A percentile compares a stretch with the other conserved stretches of the same genome.
phyloP scores from a whole-genome alignment of 1,139 yeast genomes.

The Geotrichum restrictum region DNA sequence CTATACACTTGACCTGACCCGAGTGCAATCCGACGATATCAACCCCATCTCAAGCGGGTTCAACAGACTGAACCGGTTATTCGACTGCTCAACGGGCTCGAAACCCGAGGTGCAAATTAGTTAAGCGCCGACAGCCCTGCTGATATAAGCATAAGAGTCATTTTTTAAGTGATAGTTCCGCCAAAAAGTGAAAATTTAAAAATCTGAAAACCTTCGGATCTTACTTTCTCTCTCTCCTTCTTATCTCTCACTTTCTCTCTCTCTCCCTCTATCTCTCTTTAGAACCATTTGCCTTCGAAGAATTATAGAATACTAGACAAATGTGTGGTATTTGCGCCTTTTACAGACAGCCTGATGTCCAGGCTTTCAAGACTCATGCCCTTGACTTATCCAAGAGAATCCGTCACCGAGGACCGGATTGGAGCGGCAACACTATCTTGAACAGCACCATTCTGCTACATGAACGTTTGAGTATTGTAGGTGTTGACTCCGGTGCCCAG shows the following conservation, averaged over 20 bases:
- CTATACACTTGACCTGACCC: too few relatives aligned
- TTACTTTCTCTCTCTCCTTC: neutral
- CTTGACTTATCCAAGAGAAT: conserved; percentile 82
- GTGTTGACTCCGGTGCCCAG: conserved; percentile 95
- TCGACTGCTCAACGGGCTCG: too few relatives aligned
- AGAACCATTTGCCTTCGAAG: neutral
- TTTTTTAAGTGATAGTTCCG: neutral
- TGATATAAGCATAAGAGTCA: neutral
- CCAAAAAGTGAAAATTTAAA: conserved; percentile 3
- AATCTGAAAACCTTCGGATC: neutral
- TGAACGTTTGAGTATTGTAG: conserved; percentile 89
- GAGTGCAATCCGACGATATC: too few relatives aligned
- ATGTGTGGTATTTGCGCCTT: conserved; percentile 99
- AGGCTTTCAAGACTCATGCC: conserved; percentile 79
- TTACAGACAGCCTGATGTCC: conserved; percentile 73
- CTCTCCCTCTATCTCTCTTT: neutral
- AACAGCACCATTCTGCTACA: conserved; percentile 79
- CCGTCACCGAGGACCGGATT: conserved; percentile 98
- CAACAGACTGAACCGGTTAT: too few relatives aligned
- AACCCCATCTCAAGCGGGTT: too few relatives aligned
- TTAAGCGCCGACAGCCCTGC: too few relatives aligned
- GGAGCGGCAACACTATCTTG: conserved; percentile 78
- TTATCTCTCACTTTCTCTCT: neutral
- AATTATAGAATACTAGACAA: neutral
- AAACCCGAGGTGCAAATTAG: too few relatives aligned